These are phyloP conservation scores for Trichoderma oligosporum DNA, from an alignment of 2,329 filamentous ascomycete genomes.

Conservation along the genomic window DNA sequence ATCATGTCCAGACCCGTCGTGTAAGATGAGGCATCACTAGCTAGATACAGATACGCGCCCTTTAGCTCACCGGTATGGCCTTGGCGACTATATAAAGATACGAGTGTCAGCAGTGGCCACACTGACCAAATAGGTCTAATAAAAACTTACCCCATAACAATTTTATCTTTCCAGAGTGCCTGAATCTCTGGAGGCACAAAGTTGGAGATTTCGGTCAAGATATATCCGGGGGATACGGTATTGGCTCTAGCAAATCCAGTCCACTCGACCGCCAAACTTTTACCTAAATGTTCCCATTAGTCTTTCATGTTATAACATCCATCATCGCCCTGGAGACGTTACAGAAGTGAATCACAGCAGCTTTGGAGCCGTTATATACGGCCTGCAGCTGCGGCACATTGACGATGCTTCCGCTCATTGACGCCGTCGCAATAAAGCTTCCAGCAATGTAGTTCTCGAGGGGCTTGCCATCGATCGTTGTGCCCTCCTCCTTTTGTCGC, in stretches of 20 bases:
- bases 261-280: slow-evolving; percentile 73
- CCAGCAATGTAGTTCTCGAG: slow-evolving; percentile 59
- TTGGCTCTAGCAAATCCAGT: slow-evolving; percentile 70
- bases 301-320: not conserved
- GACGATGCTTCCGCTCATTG: slow-evolving; percentile 73
- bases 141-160: slow-evolving; percentile 63
- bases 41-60: slow-evolving; percentile 76
- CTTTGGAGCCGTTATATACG: slow-evolving; percentile 71
- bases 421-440: slow-evolving; percentile 74
- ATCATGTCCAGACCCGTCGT: slow-evolving; percentile 72
- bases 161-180: slow-evolving; percentile 72
- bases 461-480: slow-evolving; percentile 57
- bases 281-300: slow-evolving; percentile 42
- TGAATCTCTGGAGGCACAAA: slow-evolving; percentile 65
- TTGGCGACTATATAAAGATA: slow-evolving; percentile 58
- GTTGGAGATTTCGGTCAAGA: slow-evolving; percentile 66
- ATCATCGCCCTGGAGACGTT: slow-evolving; percentile 25
- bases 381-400: slow-evolving; percentile 74
- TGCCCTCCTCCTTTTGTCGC: slow-evolving; percentile 65
- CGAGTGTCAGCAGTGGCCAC: not conserved
- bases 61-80: slow-evolving; percentile 72
- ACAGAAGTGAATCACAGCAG: slow-evolving; percentile 58
- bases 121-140: not conserved
- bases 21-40: slow-evolving; percentile 77
- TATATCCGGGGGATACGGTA: slow-evolving; percentile 70